Base-by-base conservation (phyloP, 176 grass and related monocot genomes). In the Guadua angustifolia region DNA sequence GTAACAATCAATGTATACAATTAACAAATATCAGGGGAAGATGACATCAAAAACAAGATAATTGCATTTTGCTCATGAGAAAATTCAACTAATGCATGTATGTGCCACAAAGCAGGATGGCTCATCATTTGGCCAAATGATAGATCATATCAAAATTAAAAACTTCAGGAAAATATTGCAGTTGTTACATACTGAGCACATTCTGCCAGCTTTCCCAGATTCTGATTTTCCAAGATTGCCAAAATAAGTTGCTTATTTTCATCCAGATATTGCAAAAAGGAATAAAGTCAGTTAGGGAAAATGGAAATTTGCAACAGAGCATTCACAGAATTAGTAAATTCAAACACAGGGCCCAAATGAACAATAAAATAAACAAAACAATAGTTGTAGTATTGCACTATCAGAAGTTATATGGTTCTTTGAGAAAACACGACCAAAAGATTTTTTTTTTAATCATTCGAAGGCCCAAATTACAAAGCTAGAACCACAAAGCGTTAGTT, bases 191-290 rank as follows among this genome's bases (percentile, higher is more conserved):
- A 97, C 94, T 97, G 91, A 83, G 94, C 91, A 88, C 94, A 97
- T 89, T 97, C 94, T 58, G 94, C 89, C 53, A 97, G 70, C 84
- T 97, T 97, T 76, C 94, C 94, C 57, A 97, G 51, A 58, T 97
- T 97, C 71, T 97, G 94, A 69, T 97, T 93, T 82, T 97, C 91
- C 86, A 97, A 83, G 66, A 97, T 97, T 69, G 94, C 94, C 88
- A 97, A 88, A 88, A 97, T 97, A 67, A 97, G 94, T 67, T 93
- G 94, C 53, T 97, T 97, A 69, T 97, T 97, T 73, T 97, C 91
- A 83, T 97, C 94, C 84, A 97, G 77, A 81, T 93, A 91, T 91
- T 97, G 88, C 74, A 29, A 88, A 88, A 84, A 76, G 5, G 60
- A 64, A 52, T 18, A 64, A 22, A 49, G 51, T 55, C 12, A 77